Conservation (phyloP, 495 filamentous ascomycete species). For the Aspergillus saccharolyticus region DNA sequence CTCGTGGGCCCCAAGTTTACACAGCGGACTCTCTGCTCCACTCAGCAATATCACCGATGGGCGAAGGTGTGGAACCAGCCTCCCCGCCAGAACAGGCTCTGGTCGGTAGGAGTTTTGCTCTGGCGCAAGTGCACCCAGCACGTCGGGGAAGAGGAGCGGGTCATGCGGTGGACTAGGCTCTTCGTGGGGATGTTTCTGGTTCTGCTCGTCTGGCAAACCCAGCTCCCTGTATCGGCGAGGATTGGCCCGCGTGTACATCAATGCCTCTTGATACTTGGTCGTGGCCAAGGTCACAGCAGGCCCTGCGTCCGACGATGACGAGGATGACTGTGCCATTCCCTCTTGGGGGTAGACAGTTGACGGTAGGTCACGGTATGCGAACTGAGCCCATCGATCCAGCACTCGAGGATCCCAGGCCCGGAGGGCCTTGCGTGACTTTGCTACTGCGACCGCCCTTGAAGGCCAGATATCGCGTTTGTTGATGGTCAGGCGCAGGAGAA, state of each 20-base stretch:
- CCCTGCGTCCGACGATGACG: constrained; percentile 9
- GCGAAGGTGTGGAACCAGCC: constrained; percentile 53
- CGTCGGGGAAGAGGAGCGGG: constrained; percentile 21
- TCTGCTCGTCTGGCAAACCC: constrained; percentile 7
- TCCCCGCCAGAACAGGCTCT: constrained; percentile 52
- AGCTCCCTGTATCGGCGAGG: constrained; percentile 10
- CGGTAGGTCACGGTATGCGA: constrained; percentile 52
- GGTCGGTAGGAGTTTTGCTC: constrained; percentile 55
- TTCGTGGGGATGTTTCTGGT: constrained; percentile 2
- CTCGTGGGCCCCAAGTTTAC: constrained; percentile 17
- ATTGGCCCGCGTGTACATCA: constrained; percentile 36
- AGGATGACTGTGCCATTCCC: background rate
- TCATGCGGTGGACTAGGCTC: constrained; percentile 16
- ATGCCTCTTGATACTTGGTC: constrained; percentile 45
- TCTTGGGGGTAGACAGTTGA: constrained; percentile 39
- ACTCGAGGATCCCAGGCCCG: constrained; percentile 59
- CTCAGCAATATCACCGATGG: constrained; percentile 68
- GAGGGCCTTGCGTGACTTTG: constrained; percentile 46
- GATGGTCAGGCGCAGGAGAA: constrained; percentile 28
- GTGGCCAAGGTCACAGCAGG: constrained; percentile 44
- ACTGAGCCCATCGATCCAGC: constrained; percentile 47
- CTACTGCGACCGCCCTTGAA: constrained; percentile 44
- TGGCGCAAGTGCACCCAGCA: constrained; percentile 14
- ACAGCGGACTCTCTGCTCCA: constrained; percentile 53
- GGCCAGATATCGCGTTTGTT: constrained; percentile 59